These are phyloP conservation scores for Malus asiatica DNA, from an alignment of 306 rosid genomes.

Conservation along the genomic window DNA sequence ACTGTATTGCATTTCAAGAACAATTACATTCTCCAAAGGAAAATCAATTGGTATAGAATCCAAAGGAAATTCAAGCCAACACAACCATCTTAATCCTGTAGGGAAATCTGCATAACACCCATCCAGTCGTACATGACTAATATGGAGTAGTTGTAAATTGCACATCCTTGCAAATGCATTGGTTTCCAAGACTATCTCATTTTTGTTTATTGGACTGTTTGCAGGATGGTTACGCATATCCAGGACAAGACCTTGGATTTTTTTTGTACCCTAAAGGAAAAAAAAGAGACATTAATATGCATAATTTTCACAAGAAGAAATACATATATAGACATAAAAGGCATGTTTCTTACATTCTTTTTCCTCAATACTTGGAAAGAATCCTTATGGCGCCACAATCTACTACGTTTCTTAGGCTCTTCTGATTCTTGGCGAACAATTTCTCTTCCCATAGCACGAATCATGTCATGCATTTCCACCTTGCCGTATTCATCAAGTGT, in stretches of 20 bases:
- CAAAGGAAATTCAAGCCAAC: not conserved
- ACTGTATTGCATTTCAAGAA: not conserved
- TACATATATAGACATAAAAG: not conserved
- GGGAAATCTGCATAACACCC: not conserved
- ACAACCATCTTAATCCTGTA: not conserved
- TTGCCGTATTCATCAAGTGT: not conserved
- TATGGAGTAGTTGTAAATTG: not conserved
- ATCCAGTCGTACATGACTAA: not conserved
- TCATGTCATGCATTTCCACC: not conserved
- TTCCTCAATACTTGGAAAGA: not conserved
- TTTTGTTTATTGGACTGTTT: not conserved
- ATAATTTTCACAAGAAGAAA: not conserved
- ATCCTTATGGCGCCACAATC: not conserved
- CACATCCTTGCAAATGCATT: not conserved
- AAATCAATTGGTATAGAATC: not conserved
- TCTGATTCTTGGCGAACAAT: slow-evolving; percentile 1
- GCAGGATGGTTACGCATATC: not conserved
- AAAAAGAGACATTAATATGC: not conserved
- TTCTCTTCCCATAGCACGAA: not conserved
- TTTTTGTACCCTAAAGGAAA: not conserved
- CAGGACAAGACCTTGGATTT: not conserved
- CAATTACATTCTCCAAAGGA: not conserved
- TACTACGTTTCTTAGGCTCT: not conserved
- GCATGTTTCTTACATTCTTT: not conserved
- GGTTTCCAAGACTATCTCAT: not conserved